phyloP scores from a whole-genome alignment of 306 rosid genomes.

The Begonia masoniana region DNA sequence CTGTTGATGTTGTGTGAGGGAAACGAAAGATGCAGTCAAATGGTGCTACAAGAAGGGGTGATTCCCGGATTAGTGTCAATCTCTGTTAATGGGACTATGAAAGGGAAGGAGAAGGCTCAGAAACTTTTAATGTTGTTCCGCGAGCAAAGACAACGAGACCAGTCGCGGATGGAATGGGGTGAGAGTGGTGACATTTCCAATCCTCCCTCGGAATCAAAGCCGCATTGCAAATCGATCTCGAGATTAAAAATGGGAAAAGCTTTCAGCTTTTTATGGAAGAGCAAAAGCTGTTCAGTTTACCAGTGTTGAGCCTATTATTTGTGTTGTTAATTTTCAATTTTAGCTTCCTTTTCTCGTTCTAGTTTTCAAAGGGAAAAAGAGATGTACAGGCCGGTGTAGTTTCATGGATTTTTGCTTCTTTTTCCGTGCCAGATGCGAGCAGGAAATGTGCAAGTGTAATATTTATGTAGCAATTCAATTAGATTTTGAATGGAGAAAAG shows the following conservation, averaged over 20 bases:
- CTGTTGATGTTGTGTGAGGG: constrained; percentile 65
- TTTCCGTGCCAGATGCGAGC: neutral
- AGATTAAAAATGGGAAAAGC: constrained; percentile 56
- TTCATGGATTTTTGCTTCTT: constrained; percentile 49
- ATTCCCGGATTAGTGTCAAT: constrained; percentile 87
- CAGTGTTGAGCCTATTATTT: constrained; percentile 47
- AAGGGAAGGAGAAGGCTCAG: constrained; percentile 86
- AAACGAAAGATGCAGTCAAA: constrained; percentile 62
- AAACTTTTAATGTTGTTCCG: constrained; percentile 87
- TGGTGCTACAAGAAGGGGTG: constrained; percentile 94
- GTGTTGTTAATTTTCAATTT: constrained; percentile 40
- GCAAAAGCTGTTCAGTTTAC: constrained; percentile 77
- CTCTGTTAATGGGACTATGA: constrained; percentile 81
- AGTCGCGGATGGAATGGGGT: constrained; percentile 20
- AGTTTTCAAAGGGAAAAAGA: constrained; percentile 26
- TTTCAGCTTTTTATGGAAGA: constrained; percentile 75
- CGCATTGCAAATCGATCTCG: constrained; percentile 63
- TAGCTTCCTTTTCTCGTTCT: constrained; percentile 23
- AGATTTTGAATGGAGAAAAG: neutral
- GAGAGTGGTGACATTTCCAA: constrained; percentile 31
- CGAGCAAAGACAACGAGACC: constrained; percentile 77
- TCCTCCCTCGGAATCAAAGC: constrained; percentile 44
- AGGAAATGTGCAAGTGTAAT: neutral
- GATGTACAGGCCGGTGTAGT: constrained; percentile 73
- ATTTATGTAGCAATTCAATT: neutral